phyloP scores from a whole-genome alignment of 495 filamentous ascomycete genomes.

The Penicillium angulare region DNA sequence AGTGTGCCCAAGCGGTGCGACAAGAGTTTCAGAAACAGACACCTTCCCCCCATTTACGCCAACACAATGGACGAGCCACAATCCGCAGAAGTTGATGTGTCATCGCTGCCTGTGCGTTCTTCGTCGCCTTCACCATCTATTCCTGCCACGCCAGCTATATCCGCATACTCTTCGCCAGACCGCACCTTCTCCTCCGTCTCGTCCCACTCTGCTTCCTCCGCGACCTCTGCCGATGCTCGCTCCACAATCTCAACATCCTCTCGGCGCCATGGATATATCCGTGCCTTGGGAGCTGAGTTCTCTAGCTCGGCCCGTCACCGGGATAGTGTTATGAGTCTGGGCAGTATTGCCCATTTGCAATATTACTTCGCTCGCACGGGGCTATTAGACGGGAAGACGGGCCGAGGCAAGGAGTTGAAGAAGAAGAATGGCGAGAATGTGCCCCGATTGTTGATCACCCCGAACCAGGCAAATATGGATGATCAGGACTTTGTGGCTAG shows the following conservation, averaged over 20 bases:
- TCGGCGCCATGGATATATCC: constrained; percentile 79
- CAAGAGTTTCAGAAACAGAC: constrained; percentile 14
- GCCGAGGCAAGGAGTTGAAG: constrained; percentile 71
- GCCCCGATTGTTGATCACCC: constrained; percentile 42
- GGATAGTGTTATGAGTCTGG: constrained; percentile 92
- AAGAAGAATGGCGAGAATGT: constrained; percentile 46
- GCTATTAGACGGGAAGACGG: constrained; percentile 89
- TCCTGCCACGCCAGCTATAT: constrained; percentile 62
- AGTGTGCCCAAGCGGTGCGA: constrained; percentile 13
- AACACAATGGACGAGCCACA: constrained; percentile 33
- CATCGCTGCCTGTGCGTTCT: constrained; percentile 28
- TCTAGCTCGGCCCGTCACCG: constrained; percentile 83
- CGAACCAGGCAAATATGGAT: constrained; percentile 40
- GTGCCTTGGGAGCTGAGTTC: constrained; percentile 87
- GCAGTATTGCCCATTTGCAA: constrained; percentile 94
- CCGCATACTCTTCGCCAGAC: constrained; percentile 60
- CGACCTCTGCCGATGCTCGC: constrained; percentile 51
- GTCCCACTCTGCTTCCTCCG: constrained; percentile 65
- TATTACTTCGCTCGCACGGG: constrained; percentile 98
- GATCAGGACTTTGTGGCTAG: constrained; percentile 46
- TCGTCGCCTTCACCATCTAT: constrained; percentile 61
- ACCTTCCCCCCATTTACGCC: constrained; percentile 1
- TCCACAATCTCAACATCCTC: constrained; percentile 55
- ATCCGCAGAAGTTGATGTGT: constrained; percentile 25
- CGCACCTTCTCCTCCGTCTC: constrained; percentile 77